These are phyloP conservation scores for Grosmannia penicillata DNA, from an alignment of 2,329 filamentous ascomycete genomes.

Conservation along the genomic window DNA sequence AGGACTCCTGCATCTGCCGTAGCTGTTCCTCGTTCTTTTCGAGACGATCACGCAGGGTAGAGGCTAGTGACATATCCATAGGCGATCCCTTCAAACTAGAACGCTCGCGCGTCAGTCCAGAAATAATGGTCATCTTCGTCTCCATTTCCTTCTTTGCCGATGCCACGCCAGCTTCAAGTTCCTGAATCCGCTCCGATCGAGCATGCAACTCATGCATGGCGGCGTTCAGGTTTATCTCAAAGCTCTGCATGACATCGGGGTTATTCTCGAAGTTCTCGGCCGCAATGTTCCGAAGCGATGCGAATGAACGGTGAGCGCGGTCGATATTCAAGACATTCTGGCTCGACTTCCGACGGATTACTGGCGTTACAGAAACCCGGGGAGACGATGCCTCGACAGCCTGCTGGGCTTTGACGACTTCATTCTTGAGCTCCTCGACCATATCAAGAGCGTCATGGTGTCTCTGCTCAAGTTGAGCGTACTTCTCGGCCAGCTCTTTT, in stretches of 20 bases:
- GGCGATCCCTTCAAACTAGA: conserved; percentile 74
- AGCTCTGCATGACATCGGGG: conserved; percentile 78
- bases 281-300: conserved; percentile 77
- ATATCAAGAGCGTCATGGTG: conserved; percentile 72
- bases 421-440: conserved; percentile 80
- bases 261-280: conserved; percentile 69
- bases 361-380: conserved; percentile 50
- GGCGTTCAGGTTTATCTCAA: conserved; percentile 79
- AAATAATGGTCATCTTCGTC: conserved; percentile 88
- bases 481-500: conserved; percentile 57
- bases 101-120: conserved; percentile 80
- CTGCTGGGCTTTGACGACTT: conserved; percentile 64
- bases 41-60: conserved; percentile 75
- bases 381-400: conserved; percentile 43
- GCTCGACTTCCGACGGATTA: conserved; percentile 86
- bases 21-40: conserved; percentile 76
- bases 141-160: conserved; percentile 92
- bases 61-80: conserved; percentile 83
- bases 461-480: conserved; percentile 67
- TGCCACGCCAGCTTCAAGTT: conserved; percentile 72
- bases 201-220: conserved; percentile 85
- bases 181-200: conserved; percentile 77
- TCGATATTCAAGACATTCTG: conserved; percentile 80
- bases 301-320: conserved; percentile 80
- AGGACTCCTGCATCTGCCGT: conserved; percentile 53